Percentiles rank a stretch among this genome's conserved stretches.
phyloP scores from a whole-genome alignment of 2,329 filamentous ascomycete species.

The Microdochium trichocladiopsis region DNA sequence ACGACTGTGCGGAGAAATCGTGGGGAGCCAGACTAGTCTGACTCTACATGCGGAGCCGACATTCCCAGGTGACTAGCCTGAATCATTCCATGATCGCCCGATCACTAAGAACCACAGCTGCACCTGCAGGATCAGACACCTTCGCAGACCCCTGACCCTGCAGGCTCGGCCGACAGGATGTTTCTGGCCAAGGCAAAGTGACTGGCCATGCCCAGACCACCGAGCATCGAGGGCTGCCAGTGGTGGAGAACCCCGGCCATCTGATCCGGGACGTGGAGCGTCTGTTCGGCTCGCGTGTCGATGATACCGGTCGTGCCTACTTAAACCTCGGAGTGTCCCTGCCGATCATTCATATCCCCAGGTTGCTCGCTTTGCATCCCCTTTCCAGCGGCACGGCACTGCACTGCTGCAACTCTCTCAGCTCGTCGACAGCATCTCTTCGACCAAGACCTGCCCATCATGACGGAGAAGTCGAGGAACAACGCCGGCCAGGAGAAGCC shows the following conservation, averaged over 20 bases:
- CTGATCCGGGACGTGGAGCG: neutral
- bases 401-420: neutral
- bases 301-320: neutral
- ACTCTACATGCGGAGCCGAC: neutral
- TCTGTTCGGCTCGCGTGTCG: neutral
- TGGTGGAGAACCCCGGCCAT: too few species aligned
- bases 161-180: too few species aligned
- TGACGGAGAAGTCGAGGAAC: neutral
- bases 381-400: neutral
- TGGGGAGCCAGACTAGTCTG: neutral
- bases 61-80: neutral
- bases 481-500: neutral
- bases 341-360: neutral
- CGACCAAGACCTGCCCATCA: neutral
- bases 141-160: too few species aligned
- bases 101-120: too few species aligned
- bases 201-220: too few species aligned
- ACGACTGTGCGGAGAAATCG: neutral
- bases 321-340: neutral
- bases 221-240: too few species aligned
- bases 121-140: too few species aligned
- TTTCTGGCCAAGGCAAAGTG: too few species aligned
- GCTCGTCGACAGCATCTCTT: neutral
- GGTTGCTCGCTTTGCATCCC: neutral
- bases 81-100: too few species aligned